Conservation (phyloP, 2,329 filamentous ascomycete species). For the Trichoderma oligosporum region DNA sequence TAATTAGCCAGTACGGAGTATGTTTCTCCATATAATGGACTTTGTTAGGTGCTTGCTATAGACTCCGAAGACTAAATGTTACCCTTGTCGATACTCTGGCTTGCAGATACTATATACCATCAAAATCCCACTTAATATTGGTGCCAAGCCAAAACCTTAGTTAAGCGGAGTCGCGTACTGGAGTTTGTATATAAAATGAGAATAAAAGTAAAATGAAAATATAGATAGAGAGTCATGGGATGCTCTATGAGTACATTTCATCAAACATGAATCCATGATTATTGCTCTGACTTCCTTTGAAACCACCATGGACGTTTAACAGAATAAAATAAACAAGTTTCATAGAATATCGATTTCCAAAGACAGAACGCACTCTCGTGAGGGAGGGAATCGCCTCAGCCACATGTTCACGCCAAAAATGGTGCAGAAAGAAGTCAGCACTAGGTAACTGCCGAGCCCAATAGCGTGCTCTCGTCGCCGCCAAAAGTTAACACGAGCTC, state of each 20-base stretch:
- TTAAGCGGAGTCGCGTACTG: too few relatives aligned
- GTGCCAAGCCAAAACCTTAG: too few relatives aligned
- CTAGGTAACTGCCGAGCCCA: not conserved
- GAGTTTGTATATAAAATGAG: too few relatives aligned
- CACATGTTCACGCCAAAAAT: conserved; percentile 7
- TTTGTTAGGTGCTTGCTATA: not conserved
- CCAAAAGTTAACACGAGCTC: conserved; percentile 12
- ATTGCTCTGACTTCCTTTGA: not conserved
- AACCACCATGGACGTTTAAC: not conserved
- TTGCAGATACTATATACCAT: not conserved
- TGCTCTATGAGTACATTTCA: not conserved
- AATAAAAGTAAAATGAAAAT: too few relatives aligned
- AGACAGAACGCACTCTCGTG: not conserved
- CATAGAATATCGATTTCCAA: not conserved
- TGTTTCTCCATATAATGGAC: not conserved
- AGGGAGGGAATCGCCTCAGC: not conserved
- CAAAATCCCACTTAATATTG: not conserved
- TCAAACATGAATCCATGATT: not conserved
- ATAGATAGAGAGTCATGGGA: too few relatives aligned
- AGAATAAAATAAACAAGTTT: not conserved
- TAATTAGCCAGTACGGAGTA: too few relatives aligned
- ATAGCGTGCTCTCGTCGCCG: not conserved
- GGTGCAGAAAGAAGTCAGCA: conserved; percentile 1
- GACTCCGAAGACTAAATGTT: not conserved
- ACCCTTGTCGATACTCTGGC: not conserved